Evolutionary conservation across 73 alveolate genomes (phyloP), one percentile per base, ranked within the genome.

Genomic region (Breviolum minutum): DNA sequence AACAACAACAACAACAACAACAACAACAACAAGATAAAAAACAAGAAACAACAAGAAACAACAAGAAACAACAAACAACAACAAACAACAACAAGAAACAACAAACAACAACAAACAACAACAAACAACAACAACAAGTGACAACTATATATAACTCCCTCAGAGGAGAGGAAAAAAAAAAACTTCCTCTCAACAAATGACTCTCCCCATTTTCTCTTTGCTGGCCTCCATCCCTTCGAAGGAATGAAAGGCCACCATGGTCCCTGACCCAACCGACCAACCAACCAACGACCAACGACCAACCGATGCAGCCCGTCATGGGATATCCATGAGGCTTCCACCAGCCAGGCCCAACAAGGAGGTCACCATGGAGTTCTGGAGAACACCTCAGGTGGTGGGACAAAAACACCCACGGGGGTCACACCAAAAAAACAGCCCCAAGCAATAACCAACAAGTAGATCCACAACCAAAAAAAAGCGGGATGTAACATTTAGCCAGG

Each of bases 261-360:
- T 17, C 92, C 92, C 73, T 61, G 92, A 73, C 70, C 9, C 8
- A 9, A 12, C 62, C 24, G 14, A 13, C 19, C 9, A 26, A 26
- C 30, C 54, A 9, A 26, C 54, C 30, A 8, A n/a, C n/a, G n/a
- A n/a, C n/a, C n/a, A n/a, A n/a, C n/a, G n/a, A 19, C 22, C 54
- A 20, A 30, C 19, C 8, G n/a, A 7, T 9, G 77, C 76, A 66
- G 26, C 29, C 8, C 87, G 17, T 24, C 64, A 11, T 32, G 26
- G 87, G 24, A 24, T 10, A 10, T 61, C 4, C 10, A 0, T 73
- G 22, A 83, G 92, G 92, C 76, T 22, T 54, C 54, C 61, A 61
- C 76, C 24, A 54, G 77, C 77, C n/a, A 83, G 92, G 16, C 92
- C 92, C 74, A 83, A 54, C 92, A 83, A 26, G n/a, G 76, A 54